Percentiles rank a stretch among this genome's conserved stretches.
These are phyloP conservation scores for Penicillium sp. DNA, from an alignment of 2,329 filamentous ascomycete genomes.

Conservation along the genomic window DNA sequence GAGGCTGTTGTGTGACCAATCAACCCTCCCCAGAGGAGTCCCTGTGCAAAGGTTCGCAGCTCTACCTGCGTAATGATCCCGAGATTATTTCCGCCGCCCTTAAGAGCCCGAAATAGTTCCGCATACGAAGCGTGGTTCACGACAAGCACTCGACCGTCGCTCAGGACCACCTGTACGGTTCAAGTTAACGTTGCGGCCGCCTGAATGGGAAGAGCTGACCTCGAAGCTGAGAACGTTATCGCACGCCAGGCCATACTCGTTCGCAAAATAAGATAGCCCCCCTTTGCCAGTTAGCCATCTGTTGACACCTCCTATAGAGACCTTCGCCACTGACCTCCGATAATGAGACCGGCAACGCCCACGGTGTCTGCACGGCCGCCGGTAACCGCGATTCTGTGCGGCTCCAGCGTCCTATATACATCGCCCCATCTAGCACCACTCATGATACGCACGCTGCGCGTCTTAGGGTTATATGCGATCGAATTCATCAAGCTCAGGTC, in stretches of 20 bases:
- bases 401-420: conserved; percentile 22
- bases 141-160: conserved; percentile 54
- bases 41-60: too few relatives aligned
- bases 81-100: conserved; percentile 62
- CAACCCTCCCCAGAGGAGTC: too few relatives aligned
- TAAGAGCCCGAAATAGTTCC: conserved; percentile 59
- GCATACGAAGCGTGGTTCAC: conserved; percentile 49
- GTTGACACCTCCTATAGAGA: too few relatives aligned
- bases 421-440: conserved; percentile 24
- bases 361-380: conserved; percentile 27
- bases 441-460: conserved; percentile 18
- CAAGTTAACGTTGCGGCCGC: too few relatives aligned
- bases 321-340: too few relatives aligned
- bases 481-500: conserved; percentile 37
- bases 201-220: too few relatives aligned
- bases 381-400: conserved; percentile 21
- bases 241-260: conserved; percentile 54
- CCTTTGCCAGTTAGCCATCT: too few relatives aligned
- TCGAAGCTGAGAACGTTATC: conserved; percentile 57
- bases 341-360: conserved; percentile 27
- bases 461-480: conserved; percentile 20
- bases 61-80: conserved; percentile 46
- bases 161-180: too few relatives aligned
- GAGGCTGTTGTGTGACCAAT: conserved; percentile 8
- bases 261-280: conserved; percentile 57